Conservation (phyloP, 257 asterid genomes). For the Gynochthodes officinalis region DNA sequence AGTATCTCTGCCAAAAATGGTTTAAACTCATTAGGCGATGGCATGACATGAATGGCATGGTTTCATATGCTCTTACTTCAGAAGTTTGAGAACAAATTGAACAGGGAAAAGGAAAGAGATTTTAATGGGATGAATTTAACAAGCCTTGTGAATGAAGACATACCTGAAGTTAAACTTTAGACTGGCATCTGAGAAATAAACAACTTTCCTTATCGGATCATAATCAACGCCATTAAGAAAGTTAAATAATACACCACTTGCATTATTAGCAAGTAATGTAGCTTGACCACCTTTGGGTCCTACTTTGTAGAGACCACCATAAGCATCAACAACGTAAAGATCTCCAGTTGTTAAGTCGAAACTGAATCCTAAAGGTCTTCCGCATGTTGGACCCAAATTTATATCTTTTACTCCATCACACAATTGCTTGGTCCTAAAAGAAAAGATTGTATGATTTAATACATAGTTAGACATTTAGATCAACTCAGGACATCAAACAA, state of each 20-base stretch:
- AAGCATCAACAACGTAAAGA: background rate
- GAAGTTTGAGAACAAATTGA: no score
- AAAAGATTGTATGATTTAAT: no score
- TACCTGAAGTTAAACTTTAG: background rate
- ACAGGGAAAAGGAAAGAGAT: no score
- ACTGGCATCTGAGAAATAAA: background rate
- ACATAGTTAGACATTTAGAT: no score
- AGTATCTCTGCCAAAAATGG: background rate
- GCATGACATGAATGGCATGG: no score
- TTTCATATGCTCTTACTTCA: no score
- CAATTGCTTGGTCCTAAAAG: constrained; percentile 29
- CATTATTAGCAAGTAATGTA: background rate
- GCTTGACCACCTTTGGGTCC: background rate
- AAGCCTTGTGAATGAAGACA: background rate
- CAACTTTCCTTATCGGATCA: background rate
- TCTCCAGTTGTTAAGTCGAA: background rate
- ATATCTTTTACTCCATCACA: constrained; percentile 38
- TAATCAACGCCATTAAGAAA: background rate
- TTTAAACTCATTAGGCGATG: no score
- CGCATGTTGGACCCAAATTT: constrained; percentile 28
- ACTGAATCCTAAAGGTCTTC: constrained; percentile 38
- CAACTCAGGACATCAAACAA: no score
- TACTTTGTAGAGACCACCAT: background rate
- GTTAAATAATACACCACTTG: background rate
- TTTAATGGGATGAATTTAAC: no score